These are phyloP conservation scores for Geosmithia flava DNA, from an alignment of 2,329 filamentous ascomycete genomes.

Conservation along the genomic window DNA sequence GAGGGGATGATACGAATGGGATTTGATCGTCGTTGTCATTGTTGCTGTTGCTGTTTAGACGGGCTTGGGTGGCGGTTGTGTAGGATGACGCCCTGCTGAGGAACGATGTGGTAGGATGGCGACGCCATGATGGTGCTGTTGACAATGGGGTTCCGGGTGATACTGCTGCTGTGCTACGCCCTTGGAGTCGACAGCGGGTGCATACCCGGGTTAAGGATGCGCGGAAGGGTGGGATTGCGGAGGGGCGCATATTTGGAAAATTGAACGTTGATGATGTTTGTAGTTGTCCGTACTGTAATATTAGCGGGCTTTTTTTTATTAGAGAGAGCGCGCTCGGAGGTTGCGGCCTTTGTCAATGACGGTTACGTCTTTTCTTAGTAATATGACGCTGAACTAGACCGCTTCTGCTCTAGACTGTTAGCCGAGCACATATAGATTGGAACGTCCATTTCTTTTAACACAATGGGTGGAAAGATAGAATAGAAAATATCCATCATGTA, in stretches of 20 bases:
- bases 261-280: background rate
- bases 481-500: too few species aligned
- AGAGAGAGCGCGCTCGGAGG: background rate
- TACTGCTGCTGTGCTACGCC: constrained; percentile 9
- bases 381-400: background rate
- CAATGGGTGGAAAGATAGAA: too few species aligned
- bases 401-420: background rate
- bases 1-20: constrained; percentile 6
- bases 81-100: background rate
- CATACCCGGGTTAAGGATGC: constrained; percentile 15
- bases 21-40: background rate
- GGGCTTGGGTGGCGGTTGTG: background rate
- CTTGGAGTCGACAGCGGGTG: constrained; percentile 18
- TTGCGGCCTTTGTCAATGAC: background rate
- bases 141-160: background rate
- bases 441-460: too few species aligned
- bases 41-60: background rate
- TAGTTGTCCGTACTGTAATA: background rate
- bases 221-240: background rate
- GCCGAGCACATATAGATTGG: too few species aligned
- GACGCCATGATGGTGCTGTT: background rate
- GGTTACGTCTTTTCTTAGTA: background rate
- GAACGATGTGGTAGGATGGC: background rate
- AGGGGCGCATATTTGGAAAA: background rate
- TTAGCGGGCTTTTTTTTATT: background rate